Base-by-base conservation (phyloP, 208 protist genomes). In the Trypanosoma rangeli region DNA sequence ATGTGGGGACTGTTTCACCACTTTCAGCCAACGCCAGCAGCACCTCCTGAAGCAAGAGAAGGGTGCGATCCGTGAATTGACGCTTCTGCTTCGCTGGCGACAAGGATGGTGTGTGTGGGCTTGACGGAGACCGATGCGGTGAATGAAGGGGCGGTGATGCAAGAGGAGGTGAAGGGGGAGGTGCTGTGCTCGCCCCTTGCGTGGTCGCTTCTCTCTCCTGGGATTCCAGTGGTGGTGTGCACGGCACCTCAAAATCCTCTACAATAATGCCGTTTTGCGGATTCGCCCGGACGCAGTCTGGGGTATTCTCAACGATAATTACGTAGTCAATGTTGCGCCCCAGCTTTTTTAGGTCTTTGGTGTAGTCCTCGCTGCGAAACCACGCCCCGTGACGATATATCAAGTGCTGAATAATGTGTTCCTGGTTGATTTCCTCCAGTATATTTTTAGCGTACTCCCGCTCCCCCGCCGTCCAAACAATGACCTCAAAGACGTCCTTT, bases 381-480 rank as follows among this genome's bases (percentile, higher is more conserved):
- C 90, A 95, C 50, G 85, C 86, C 48, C 68, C 57, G 64, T 95
- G 86, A 13, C 87, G 83, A 67, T 95, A 94, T 44, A 95, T 82
- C 9, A 92, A 74, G 68, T 95, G 87, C 63, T 89, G 37, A 28
- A 95, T 90, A 59, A 90, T 88, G 71, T 89, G 76, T 42, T 89
- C 87, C 60, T 89, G 81, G 74, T 96, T 94, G 53, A 96, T 93
- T 58, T 91, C 84, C 60, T 92, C 86, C 31, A 96, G 73, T 33
- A 97, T 83, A 53, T 68, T 92, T 74, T 97, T 95, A 13, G 92
- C 92, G 73, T 97, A 97, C 54, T 91, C 84, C 20, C 89, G 79
- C 71, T 95, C 90, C 48, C 92, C 90, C 15, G 92, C 92, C 35
- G 92, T 97, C 90, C 92, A 97, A 20, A 97, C 88, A 71, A 97